These are phyloP conservation scores for Decorospora gaudefroyi DNA, from an alignment of 2,329 filamentous ascomycete genomes.

Conservation along the genomic window DNA sequence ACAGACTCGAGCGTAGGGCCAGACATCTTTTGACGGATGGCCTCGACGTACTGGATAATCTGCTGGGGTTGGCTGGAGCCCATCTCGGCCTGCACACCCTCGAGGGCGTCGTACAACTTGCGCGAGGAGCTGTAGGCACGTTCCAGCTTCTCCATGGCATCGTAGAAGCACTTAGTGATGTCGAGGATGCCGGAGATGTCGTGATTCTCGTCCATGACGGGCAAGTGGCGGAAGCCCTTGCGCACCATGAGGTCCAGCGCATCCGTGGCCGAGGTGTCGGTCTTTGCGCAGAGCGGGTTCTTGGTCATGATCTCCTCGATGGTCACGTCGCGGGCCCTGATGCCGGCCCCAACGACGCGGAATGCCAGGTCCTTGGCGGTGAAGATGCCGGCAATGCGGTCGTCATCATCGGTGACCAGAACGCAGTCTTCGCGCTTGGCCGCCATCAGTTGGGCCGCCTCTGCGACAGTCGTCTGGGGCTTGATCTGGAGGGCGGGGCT, in stretches of 20 bases:
- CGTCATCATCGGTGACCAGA: slow-evolving; percentile 95
- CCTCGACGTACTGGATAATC: slow-evolving; percentile 98
- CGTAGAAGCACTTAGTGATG: slow-evolving; percentile 99
- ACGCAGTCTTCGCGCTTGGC: slow-evolving; percentile 98
- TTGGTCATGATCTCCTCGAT: slow-evolving; percentile 99
- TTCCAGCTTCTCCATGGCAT: slow-evolving; percentile 99
- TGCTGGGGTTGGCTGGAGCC: slow-evolving; percentile 96
- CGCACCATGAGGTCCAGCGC: slow-evolving; percentile 97
- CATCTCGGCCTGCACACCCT: slow-evolving; percentile 96
- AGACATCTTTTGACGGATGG: slow-evolving; percentile 93
- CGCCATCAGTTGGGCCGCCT: slow-evolving; percentile 97
- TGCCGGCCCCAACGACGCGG: slow-evolving; percentile 86
- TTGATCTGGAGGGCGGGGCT: slow-evolving; percentile 98
- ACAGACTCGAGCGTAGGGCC: slow-evolving; percentile 95
- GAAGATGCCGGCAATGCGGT: slow-evolving; percentile 97
- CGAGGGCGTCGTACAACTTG: slow-evolving; percentile 94
- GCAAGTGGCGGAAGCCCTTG: slow-evolving; percentile 95
- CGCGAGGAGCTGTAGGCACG: slow-evolving; percentile 97
- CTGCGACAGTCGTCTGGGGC: slow-evolving; percentile 87
- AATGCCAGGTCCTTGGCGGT: slow-evolving; percentile 98
- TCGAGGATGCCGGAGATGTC: slow-evolving; percentile 97
- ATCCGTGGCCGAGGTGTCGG: slow-evolving; percentile 97
- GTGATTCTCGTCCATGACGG: slow-evolving; percentile 99
- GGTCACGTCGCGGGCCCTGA: slow-evolving; percentile 86
- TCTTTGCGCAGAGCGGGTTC: slow-evolving; percentile 95